Evolutionary conservation across 345 rosid species (phyloP).

Genomic region (Salix koriyanagi): DNA sequence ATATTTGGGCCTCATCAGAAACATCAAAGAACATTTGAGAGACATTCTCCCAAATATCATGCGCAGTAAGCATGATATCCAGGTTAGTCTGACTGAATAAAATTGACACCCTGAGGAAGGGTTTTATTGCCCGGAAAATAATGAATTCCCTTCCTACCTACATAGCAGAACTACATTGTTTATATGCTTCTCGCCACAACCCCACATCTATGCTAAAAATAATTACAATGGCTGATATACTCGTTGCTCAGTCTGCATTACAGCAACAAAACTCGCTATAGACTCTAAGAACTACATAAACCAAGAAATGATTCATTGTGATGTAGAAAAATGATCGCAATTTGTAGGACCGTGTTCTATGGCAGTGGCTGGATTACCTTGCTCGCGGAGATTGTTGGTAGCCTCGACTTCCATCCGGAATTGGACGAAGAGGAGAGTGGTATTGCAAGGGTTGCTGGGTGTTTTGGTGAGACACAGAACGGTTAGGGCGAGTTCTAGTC

Average conservation of each 20-base stretch:
- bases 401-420: conserved; percentile 26
- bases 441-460: conserved; percentile 39
- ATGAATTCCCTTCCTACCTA: not conserved
- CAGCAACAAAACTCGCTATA: not conserved
- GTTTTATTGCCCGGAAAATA: not conserved
- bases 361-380: conserved; percentile 7
- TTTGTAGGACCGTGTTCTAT: not conserved
- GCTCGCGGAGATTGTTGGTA: conserved; percentile 19
- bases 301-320: not conserved
- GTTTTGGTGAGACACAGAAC: conserved; percentile 20
- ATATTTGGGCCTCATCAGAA: too few species aligned
- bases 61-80: not conserved
- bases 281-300: not conserved
- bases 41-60: too few species aligned
- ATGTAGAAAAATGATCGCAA: not conserved
- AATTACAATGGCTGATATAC: not conserved
- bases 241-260: not conserved
- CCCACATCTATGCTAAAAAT: not conserved
- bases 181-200: not conserved
- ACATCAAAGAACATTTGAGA: not conserved
- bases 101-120: not conserved
- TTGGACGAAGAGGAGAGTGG: conserved; percentile 52
- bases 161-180: not conserved
- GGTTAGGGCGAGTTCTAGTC: conserved; percentile 43
- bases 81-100: not conserved